Conservation (phyloP, 108 stramenopile species). For the Nannochloropsis oceanica region DNA sequence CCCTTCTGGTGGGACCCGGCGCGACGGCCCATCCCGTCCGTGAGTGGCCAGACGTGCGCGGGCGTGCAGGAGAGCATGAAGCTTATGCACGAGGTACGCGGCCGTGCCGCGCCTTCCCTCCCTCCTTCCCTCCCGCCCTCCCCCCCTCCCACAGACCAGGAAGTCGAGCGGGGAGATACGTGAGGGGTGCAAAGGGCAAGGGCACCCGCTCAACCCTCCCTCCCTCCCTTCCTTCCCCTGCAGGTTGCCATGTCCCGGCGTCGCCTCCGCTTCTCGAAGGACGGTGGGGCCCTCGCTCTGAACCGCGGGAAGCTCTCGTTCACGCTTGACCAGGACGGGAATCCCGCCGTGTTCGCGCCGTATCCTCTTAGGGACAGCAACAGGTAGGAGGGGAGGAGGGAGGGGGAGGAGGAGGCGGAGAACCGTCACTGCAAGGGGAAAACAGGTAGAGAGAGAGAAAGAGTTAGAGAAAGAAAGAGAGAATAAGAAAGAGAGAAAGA, state of each 20-base stretch:
- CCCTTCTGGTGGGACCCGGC: slow-evolving; percentile 18
- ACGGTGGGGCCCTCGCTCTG: slow-evolving; percentile 85
- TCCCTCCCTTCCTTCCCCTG: background rate
- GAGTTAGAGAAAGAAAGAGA: too few species aligned
- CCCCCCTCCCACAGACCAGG: too few species aligned
- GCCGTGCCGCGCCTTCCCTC: background rate
- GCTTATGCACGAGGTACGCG: slow-evolving; percentile 14
- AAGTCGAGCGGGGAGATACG: background rate
- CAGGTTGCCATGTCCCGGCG: background rate
- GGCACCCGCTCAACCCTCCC: too few species aligned
- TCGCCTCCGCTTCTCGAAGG: slow-evolving; percentile 83
- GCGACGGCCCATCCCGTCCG: slow-evolving; percentile 73
- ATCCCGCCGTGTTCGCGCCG: slow-evolving; percentile 53
- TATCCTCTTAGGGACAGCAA: slow-evolving; percentile 87
- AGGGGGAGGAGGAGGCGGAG: too few species aligned
- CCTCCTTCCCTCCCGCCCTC: too few species aligned
- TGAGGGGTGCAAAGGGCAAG: too few species aligned
- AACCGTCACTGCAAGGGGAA: too few species aligned
- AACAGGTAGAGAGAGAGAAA: too few species aligned
- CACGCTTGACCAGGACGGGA: slow-evolving; percentile 63
- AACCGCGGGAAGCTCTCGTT: slow-evolving; percentile 77
- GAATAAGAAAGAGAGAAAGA: too few species aligned
- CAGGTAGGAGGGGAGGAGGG: slow-evolving; percentile 29
- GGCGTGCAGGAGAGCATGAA: slow-evolving; percentile 72
- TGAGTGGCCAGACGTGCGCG: slow-evolving; percentile 83